Percentiles rank a stretch among this genome's conserved stretches.
phyloP scores from a whole-genome alignment of 495 filamentous ascomycete genomes.

The Aspergillus mulundensis region DNA sequence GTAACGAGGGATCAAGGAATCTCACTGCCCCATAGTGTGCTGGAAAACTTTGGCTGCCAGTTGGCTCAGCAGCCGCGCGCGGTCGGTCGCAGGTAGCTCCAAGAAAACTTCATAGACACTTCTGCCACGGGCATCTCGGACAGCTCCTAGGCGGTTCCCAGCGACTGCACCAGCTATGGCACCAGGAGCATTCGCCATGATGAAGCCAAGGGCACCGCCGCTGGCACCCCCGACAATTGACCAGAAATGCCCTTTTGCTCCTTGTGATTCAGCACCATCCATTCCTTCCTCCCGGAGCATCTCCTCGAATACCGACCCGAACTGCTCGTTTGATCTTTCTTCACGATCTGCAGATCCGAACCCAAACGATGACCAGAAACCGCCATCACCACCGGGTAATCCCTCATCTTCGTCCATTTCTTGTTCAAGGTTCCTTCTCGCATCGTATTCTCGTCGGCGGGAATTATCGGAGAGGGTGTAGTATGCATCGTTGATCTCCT shows the following conservation, averaged over 20 bases:
- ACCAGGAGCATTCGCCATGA: constrained; percentile 87
- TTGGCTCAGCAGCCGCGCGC: constrained; percentile 70
- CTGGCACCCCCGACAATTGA: constrained; percentile 76
- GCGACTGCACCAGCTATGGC: constrained; percentile 87
- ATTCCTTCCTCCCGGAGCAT: constrained; percentile 94
- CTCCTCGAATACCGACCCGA: constrained; percentile 91
- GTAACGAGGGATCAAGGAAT: background rate
- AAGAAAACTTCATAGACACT: constrained; percentile 88
- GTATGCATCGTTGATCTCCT: constrained; percentile 96
- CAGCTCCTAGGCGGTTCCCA: constrained; percentile 81
- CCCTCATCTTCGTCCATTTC: constrained; percentile 58
- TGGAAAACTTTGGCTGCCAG: constrained; percentile 69
- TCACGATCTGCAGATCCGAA: constrained; percentile 45
- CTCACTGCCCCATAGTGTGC: constrained; percentile 34
- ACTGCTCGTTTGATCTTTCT: constrained; percentile 67
- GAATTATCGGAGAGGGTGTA: constrained; percentile 81
- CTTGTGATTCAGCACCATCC: constrained; percentile 49
- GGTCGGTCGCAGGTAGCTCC: constrained; percentile 76
- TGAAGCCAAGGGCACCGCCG: constrained; percentile 90
- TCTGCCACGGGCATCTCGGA: constrained; percentile 88
- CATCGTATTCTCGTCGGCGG: constrained; percentile 86
- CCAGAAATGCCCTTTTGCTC: constrained; percentile 73
- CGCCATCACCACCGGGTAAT: constrained; percentile 45
- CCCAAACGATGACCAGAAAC: constrained; percentile 62
- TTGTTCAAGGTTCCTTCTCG: constrained; percentile 54